phyloP scores from a whole-genome alignment of 805 yeast species.

The Pichia paraexigua region DNA sequence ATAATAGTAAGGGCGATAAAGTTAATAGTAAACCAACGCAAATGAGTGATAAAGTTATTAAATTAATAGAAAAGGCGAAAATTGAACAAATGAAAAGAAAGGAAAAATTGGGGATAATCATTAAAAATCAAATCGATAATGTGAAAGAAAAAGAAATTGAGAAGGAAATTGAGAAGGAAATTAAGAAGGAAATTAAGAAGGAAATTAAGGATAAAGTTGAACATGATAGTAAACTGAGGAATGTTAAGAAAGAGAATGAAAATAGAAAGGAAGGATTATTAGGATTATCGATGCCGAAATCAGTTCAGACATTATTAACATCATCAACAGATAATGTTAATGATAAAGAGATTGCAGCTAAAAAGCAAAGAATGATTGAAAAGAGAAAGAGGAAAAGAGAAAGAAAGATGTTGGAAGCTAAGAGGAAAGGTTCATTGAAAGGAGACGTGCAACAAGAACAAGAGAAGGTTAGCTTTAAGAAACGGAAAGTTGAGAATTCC shows the following conservation, averaged over 20 bases:
- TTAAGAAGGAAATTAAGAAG: no score
- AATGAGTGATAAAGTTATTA: slow-evolving; percentile 2
- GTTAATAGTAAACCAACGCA: background rate
- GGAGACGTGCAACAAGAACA: background rate
- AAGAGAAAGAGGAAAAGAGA: background rate
- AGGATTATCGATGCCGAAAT: slow-evolving; percentile 3
- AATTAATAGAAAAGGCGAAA: slow-evolving; percentile 6
- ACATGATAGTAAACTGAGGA: background rate
- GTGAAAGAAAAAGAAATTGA: background rate
- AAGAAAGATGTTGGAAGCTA: background rate
- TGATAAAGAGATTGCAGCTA: background rate
- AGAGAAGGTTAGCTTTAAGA: background rate
- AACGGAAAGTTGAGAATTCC: background rate
- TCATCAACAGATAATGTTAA: background rate
- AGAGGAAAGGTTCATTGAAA: background rate
- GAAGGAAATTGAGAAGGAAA: no score
- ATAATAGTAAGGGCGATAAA: background rate
- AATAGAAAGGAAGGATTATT: slow-evolving; percentile 1
- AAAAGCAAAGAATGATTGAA: background rate
- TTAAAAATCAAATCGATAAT: background rate
- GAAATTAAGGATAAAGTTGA: background rate
- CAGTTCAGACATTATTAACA: background rate
- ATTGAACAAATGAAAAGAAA: background rate
- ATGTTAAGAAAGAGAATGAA: background rate
- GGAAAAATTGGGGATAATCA: background rate